Percentiles rank a stretch among this genome's conserved stretches.
These are phyloP conservation scores for Chytriomyces sp. DNA, from an alignment of 192 early-diverging fungal genomes.

Conservation along the genomic window DNA sequence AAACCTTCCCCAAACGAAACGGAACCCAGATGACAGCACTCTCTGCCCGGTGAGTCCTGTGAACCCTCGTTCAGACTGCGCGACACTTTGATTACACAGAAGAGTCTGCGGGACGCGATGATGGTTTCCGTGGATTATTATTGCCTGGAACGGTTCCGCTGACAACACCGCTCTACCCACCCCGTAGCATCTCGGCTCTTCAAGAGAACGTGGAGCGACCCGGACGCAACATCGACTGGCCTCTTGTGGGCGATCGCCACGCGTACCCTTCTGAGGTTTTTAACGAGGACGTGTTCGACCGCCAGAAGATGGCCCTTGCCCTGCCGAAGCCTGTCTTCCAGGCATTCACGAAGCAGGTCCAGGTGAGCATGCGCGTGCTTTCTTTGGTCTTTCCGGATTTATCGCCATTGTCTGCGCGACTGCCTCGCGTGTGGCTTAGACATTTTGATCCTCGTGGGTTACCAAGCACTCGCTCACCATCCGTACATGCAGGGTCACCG, in stretches of 20 bases:
- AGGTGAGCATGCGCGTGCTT: slow-evolving; percentile 34
- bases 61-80: too few species aligned
- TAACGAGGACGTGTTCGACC: slow-evolving; percentile 89
- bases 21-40: too few species aligned
- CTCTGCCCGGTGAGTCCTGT: too few species aligned
- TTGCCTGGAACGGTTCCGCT: too few species aligned
- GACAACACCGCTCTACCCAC: slow-evolving; percentile 27
- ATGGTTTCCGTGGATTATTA: too few species aligned
- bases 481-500: slow-evolving; percentile 67
- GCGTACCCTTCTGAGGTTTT: slow-evolving; percentile 86
- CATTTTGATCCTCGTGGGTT: neutral
- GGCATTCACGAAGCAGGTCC: slow-evolving; percentile 88
- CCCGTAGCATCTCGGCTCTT: slow-evolving; percentile 51
- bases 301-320: slow-evolving; percentile 82
- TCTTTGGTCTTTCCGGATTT: too few species aligned
- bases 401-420: too few species aligned
- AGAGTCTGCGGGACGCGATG: too few species aligned
- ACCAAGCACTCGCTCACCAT: neutral
- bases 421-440: neutral
- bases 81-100: too few species aligned
- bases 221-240: slow-evolving; percentile 76
- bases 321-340: slow-evolving; percentile 94
- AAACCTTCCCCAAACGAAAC: too few species aligned
- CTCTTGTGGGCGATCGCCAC: slow-evolving; percentile 69
- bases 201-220: slow-evolving; percentile 63